Evolutionary conservation across 164 flowering plant genomes (phyloP).

Genomic region (Tetrastigma voinierianum): DNA sequence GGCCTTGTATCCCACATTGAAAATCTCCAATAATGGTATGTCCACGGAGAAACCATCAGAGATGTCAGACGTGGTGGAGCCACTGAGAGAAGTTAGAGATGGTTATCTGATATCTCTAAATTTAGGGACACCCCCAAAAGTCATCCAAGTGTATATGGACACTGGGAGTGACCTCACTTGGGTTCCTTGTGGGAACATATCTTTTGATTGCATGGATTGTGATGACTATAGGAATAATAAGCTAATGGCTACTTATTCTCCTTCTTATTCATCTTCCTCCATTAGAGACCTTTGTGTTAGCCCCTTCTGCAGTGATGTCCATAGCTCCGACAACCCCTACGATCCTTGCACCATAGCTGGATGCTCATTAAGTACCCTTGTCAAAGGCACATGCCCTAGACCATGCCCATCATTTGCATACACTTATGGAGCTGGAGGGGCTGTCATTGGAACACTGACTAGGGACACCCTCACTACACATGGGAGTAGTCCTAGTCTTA

Average conservation of each 20-base stretch:
- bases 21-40: constrained; percentile 1
- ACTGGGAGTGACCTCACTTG: constrained; percentile 85
- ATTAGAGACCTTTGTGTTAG: constrained; percentile 51
- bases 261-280: constrained; percentile 51
- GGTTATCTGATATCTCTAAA: constrained; percentile 64
- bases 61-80: constrained; percentile 45
- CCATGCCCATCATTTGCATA: constrained; percentile 82
- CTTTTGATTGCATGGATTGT: constrained; percentile 70
- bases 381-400: constrained; percentile 46
- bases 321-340: constrained; percentile 56
- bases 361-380: constrained; percentile 51
- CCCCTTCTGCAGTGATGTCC: constrained; percentile 51
- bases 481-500: constrained; percentile 24
- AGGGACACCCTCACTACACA: constrained; percentile 54
- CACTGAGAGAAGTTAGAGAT: constrained; percentile 60
- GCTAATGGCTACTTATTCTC: constrained; percentile 42
- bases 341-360: constrained; percentile 64
- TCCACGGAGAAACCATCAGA: constrained; percentile 22
- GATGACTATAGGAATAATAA: constrained; percentile 47
- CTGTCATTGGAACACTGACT: constrained; percentile 48
- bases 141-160: constrained; percentile 67
- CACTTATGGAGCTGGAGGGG: constrained; percentile 63
- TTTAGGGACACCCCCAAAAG: constrained; percentile 68
- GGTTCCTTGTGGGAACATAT: constrained; percentile 78
- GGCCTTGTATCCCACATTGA: constrained; percentile 15